Evolutionary conservation across 495 filamentous ascomycete species (phyloP), one percentile per base, ranked within the genome.

Genomic region (Mycothermus thermophilus): DNA sequence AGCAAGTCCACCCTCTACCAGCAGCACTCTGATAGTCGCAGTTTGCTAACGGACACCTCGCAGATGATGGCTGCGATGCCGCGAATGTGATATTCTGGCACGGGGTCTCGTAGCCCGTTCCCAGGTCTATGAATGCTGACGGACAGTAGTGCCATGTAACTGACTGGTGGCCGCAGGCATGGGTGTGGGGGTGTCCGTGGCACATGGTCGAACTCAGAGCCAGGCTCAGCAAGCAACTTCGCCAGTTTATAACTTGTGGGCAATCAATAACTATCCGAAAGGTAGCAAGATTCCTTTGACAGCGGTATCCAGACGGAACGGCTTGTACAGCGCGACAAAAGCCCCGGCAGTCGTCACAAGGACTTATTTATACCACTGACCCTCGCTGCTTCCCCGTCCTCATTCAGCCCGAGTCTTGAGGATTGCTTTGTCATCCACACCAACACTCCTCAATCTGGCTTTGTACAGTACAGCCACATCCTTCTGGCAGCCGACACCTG

Each of bases 81-180:
- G 56, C 51, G 38, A 58, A 63, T 18, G 52, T 55, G 35, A 50
- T 43, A 32, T 63, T 62, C 37, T 37, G 37, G 42, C 61, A 64
- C 33, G 58, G 52, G 33, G 50, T 48, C 48, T 60, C 50, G 36
- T 58, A 59, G 23, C 59, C 59, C 9, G 56, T 64, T 27, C 52
- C 39, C 18, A 62, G 27, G 40, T 63, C 57, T 31, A 64, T 57
- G 15, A 47, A 42, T 12, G 61, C 59, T 27, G 55, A 50, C 16
- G 54, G 54, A 33, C 61, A 64, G 40, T 63, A 63, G 41, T 59
- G 48, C 61, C 61, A 64, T 27, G 48, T 53, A 17, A 63, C 45
- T 18, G 61, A 64, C 17, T 52, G 54, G 32, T 64, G 61, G 18
- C 52, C 55, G 40, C 61, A 64, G 13, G 53, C 41, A 23, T 64